phyloP scores from a whole-genome alignment of 2,329 filamentous ascomycete species.

The Alternaria brassicicola region DNA sequence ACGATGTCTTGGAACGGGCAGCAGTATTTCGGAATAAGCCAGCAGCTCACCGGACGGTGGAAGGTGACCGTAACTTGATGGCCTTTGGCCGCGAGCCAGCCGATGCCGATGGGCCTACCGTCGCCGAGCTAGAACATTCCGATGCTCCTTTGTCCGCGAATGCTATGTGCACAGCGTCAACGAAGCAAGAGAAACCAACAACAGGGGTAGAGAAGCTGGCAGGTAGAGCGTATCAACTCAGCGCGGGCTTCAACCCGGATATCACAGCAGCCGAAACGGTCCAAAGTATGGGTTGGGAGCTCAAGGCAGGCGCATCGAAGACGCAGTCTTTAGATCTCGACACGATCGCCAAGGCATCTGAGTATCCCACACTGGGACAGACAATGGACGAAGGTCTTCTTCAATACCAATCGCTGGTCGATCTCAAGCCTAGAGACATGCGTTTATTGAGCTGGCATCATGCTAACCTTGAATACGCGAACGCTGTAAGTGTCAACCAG shows the following conservation, averaged over 20 bases:
- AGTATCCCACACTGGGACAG: slow-evolving; percentile 79
- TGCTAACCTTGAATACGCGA: slow-evolving; percentile 97
- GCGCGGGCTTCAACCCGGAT: slow-evolving; percentile 71
- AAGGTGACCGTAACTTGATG: slow-evolving; percentile 82
- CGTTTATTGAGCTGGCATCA: slow-evolving; percentile 97
- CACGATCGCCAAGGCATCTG: slow-evolving; percentile 64
- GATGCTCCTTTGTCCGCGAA: slow-evolving; percentile 57
- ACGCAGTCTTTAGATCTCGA: slow-evolving; percentile 75
- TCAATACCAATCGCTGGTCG: slow-evolving; percentile 83
- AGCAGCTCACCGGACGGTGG: slow-evolving; percentile 71
- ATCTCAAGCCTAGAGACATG: slow-evolving; percentile 84
- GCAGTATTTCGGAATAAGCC: slow-evolving; percentile 87
- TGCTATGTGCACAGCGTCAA: slow-evolving; percentile 52
- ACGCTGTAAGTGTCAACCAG: slow-evolving; percentile 84
- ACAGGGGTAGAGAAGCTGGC: slow-evolving; percentile 65
- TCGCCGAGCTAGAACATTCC: slow-evolving; percentile 75
- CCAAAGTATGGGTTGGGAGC: slow-evolving; percentile 79
- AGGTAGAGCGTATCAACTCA: slow-evolving; percentile 70
- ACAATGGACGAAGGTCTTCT: slow-evolving; percentile 89
- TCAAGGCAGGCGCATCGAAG: slow-evolving; percentile 67
- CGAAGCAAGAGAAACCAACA: slow-evolving; percentile 55
- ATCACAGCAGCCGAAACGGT: slow-evolving; percentile 78
- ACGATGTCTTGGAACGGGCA: slow-evolving; percentile 90
- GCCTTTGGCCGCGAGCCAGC: slow-evolving; percentile 78
- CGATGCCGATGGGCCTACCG: slow-evolving; percentile 64